Percentiles rank a stretch among this genome's conserved stretches.
phyloP scores from a whole-genome alignment of 73 alveolate genomes.

The Symbiodinium pilosum region DNA sequence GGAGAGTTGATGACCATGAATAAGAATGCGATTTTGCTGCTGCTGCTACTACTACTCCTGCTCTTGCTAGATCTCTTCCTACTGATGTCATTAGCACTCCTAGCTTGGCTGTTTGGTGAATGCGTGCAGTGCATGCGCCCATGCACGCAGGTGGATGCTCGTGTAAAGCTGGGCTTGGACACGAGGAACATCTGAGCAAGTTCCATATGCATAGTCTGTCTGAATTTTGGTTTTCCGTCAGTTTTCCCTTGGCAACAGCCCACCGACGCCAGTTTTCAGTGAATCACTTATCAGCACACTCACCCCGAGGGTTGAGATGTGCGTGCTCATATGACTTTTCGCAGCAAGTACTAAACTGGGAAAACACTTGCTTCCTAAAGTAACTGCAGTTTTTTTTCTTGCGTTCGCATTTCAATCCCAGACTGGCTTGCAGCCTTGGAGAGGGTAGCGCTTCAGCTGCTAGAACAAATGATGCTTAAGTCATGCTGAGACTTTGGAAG shows the following conservation, averaged over 20 bases:
- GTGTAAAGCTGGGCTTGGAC: constrained; percentile 72
- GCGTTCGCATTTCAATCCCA: not conserved
- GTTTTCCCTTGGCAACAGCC: not conserved
- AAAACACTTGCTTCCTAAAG: too few relatives aligned
- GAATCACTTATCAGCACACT: not conserved
- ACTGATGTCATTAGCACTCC: too few relatives aligned
- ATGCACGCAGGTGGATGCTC: constrained; percentile 42
- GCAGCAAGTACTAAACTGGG: too few relatives aligned
- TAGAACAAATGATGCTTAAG: not conserved
- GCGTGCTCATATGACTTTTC: too few relatives aligned
- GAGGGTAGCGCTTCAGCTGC: too few relatives aligned
- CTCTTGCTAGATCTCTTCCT: too few relatives aligned
- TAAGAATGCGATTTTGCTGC: too few relatives aligned
- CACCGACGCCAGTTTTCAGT: not conserved
- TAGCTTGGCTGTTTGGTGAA: not conserved
- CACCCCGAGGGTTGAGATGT: constrained; percentile 7
- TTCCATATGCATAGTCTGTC: not conserved
- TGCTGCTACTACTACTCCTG: too few relatives aligned
- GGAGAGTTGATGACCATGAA: too few relatives aligned
- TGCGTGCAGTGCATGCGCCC: not conserved
- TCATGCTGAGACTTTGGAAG: not conserved
- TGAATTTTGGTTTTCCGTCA: not conserved
- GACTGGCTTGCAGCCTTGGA: too few relatives aligned
- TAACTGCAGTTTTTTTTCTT: not conserved
- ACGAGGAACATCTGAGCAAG: constrained; percentile 25